phyloP scores from a whole-genome alignment of 441 rosid genomes.

The Manihot esculenta region DNA sequence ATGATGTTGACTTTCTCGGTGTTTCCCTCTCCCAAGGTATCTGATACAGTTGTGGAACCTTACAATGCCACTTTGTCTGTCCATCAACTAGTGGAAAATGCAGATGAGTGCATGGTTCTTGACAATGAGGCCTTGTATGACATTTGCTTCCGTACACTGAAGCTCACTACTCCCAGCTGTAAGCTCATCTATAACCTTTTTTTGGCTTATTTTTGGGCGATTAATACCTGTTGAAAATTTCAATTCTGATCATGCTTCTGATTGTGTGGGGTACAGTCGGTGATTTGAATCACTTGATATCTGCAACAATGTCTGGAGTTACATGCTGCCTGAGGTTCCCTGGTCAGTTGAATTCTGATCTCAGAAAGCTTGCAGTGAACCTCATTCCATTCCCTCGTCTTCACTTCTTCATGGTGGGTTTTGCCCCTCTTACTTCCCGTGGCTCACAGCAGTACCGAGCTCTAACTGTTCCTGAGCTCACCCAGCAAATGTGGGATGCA shows the following conservation, averaged over 20 bases:
- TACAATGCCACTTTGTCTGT: conserved; percentile 76
- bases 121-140: conserved; percentile 76
- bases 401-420: conserved; percentile 86
- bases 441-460: conserved; percentile 81
- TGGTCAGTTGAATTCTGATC: conserved; percentile 77
- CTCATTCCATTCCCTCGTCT: conserved; percentile 84
- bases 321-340: conserved; percentile 86
- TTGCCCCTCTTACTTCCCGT: conserved; percentile 81
- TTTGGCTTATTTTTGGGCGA: too few relatives aligned
- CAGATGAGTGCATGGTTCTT: conserved; percentile 85
- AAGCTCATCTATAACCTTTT: conserved; percentile 21
- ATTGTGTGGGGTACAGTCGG: conserved; percentile 46
- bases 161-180: conserved; percentile 82
- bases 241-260: background rate
- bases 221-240: background rate
- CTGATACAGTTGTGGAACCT: conserved; percentile 84
- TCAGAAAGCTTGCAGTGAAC: conserved; percentile 72
- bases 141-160: conserved; percentile 77
- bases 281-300: conserved; percentile 72
- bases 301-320: conserved; percentile 94
- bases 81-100: conserved; percentile 76
- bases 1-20: conserved; percentile 85
- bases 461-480: conserved; percentile 72
- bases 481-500: conserved; percentile 86
- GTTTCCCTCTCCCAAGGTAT: conserved; percentile 76